Conservation (phyloP, 108 stramenopile genomes). For the Schizochytrium sp. region DNA sequence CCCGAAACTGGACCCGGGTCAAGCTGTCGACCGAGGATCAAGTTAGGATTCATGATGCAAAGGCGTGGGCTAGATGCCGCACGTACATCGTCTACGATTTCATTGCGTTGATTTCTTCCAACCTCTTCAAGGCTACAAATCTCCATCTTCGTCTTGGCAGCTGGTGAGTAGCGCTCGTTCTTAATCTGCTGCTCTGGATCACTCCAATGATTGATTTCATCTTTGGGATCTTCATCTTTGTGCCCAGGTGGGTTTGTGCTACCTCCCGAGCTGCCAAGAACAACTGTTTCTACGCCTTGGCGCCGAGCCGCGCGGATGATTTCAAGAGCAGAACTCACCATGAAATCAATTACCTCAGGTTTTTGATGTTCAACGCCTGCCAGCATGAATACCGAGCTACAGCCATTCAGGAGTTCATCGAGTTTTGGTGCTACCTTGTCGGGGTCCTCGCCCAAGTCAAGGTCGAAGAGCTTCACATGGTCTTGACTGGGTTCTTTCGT, state of each 20-base stretch:
- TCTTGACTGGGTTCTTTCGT: not conserved
- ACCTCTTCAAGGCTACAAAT: slow-evolving; percentile 28
- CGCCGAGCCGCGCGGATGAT: slow-evolving; percentile 29
- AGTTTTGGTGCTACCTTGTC: not conserved
- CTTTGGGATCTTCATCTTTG: slow-evolving; percentile 44
- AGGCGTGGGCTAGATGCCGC: slow-evolving; percentile 50
- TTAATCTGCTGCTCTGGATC: slow-evolving; percentile 60
- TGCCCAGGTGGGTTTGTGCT: slow-evolving; percentile 60
- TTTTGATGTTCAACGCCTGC: slow-evolving; percentile 61
- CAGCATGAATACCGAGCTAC: slow-evolving; percentile 54
- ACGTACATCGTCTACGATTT: slow-evolving; percentile 23
- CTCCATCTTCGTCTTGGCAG: slow-evolving; percentile 63
- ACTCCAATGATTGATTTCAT: slow-evolving; percentile 49
- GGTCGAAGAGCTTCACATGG: not conserved
- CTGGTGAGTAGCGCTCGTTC: slow-evolving; percentile 51
- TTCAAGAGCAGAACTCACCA: not conserved
- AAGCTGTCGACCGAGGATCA: slow-evolving; percentile 62
- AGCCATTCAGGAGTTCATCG: not conserved
- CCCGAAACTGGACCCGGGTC: slow-evolving; percentile 53
- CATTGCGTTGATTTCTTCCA: slow-evolving; percentile 58
- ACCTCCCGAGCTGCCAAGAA: slow-evolving; percentile 44
- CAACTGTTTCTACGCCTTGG: slow-evolving; percentile 44
- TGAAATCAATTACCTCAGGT: slow-evolving; percentile 59
- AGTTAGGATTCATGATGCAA: slow-evolving; percentile 62
- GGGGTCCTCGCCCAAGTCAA: not conserved